These are phyloP conservation scores for Sequoiadendron giganteum DNA, from an alignment of 75 land plant species.

Conservation along the genomic window DNA sequence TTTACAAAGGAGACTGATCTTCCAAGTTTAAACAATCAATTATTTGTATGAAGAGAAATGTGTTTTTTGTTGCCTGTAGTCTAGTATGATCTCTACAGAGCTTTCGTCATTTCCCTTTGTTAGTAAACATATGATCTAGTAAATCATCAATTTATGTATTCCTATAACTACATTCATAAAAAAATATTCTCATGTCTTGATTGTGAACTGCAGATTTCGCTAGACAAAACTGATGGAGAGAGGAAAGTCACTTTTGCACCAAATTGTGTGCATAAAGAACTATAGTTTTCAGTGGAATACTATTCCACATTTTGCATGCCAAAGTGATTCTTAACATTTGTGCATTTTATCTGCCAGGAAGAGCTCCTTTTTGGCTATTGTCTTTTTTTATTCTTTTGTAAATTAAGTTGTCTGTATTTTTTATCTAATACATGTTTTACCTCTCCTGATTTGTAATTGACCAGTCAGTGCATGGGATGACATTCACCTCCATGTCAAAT, in stretches of 20 bases:
- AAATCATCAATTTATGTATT: background rate
- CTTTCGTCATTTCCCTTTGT: background rate
- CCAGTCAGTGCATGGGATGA: background rate
- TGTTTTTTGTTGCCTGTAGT: background rate
- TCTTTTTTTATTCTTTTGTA: background rate
- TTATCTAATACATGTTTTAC: background rate
- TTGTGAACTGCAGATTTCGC: slow-evolving; percentile 6
- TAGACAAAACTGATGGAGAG: slow-evolving; percentile 1
- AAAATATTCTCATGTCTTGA: background rate
- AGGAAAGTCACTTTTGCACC: background rate
- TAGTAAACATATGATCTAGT: background rate
- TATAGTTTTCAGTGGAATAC: background rate
- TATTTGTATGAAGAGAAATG: background rate
- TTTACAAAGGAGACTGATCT: background rate
- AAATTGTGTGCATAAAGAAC: background rate
- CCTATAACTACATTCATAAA: background rate
- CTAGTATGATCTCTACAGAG: background rate
- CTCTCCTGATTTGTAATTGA: background rate
- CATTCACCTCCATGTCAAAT: background rate
- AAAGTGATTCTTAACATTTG: background rate
- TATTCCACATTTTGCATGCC: background rate
- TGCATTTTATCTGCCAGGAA: background rate
- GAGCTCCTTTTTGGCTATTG: background rate
- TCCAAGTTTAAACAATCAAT: background rate
- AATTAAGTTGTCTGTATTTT: background rate